phyloP scores from a whole-genome alignment of 495 filamentous ascomycete genomes.

The Tetracladium marchalianum region DNA sequence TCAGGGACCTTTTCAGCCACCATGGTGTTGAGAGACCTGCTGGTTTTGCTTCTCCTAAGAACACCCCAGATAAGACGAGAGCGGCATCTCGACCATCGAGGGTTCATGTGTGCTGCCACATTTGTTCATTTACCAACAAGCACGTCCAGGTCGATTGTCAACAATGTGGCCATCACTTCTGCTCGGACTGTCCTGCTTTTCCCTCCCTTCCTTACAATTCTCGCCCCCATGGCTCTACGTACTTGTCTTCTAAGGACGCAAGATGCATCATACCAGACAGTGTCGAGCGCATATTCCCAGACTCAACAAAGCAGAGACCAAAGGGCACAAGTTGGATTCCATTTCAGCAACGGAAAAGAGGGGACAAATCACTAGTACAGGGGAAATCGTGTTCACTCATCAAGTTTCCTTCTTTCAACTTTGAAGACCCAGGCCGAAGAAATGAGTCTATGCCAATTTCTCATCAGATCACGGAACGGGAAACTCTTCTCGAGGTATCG shows the following conservation, averaged over 20 bases:
- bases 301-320: no score
- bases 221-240: not conserved
- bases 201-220: not conserved
- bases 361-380: not conserved
- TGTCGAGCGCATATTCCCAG: no score
- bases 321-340: no score
- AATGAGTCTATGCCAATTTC: not conserved
- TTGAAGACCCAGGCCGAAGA: no score
- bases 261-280: not conserved
- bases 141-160: constrained; percentile 1
- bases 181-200: constrained; percentile 10
- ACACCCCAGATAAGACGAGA: not conserved
- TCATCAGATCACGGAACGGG: constrained; percentile 12
- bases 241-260: not conserved
- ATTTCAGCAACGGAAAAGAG: no score
- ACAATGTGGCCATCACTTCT: constrained; percentile 14
- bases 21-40: constrained; percentile 18
- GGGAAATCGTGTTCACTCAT: not conserved
- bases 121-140: constrained; percentile 11
- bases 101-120: constrained; percentile 8
- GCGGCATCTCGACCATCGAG: not conserved
- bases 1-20: constrained; percentile 16
- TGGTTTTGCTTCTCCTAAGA: constrained; percentile 10
- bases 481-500: constrained; percentile 16
- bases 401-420: constrained; percentile 1